Base-by-base conservation (phyloP, 176 grass and related monocot genomes). In the Lolium rigidum region DNA sequence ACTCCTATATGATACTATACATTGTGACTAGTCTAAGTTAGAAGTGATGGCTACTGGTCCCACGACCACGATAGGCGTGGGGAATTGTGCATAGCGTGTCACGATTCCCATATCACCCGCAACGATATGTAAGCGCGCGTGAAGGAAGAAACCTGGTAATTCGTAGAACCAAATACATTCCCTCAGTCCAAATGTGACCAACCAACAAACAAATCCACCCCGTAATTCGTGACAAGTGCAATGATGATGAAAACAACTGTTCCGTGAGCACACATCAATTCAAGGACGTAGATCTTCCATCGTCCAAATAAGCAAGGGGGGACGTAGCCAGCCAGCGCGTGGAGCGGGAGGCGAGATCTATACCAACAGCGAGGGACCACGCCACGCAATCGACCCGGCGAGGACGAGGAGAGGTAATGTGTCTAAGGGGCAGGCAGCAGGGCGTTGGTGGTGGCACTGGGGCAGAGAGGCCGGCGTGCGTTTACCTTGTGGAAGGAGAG, bases 401-500 rank as follows among this genome's bases (percentile, higher is more conserved):
- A 5, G 13, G 46, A 75, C 47, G 72, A 11, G 3, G 0, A 10
- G 74, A 35, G 49, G 35, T 16, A 76, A 76, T 18, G 74, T 35
- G 20, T 54, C 48, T 10, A 54, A 10, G 22, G 72, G 46, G 44
- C 11, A 5, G 1, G 41, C 5, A 43, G 31, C 4, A 16, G 20
- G 20, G 15, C 15, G 17, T 68, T 37, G 64, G 0, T 50, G 1
- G 43, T 2, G 31, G 66, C 8, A 43, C 41, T 35, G 31, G 4
- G n/a, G 13, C 3, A 22, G 13, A 48, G 12, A 12, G n/a, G 5
- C 18, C 46, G 66, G 67, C 68, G 17, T 7, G 7, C 11, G 41
- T 47, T 85, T 43, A 97, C 95, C 93, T 93, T 91, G 73, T 95
- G 89, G 83, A 95, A 92, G 11, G 85, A 83, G 52, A 98, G 89